These are phyloP conservation scores for Candida adriatica DNA, from an alignment of 805 yeast genomes.

Conservation along the genomic window DNA sequence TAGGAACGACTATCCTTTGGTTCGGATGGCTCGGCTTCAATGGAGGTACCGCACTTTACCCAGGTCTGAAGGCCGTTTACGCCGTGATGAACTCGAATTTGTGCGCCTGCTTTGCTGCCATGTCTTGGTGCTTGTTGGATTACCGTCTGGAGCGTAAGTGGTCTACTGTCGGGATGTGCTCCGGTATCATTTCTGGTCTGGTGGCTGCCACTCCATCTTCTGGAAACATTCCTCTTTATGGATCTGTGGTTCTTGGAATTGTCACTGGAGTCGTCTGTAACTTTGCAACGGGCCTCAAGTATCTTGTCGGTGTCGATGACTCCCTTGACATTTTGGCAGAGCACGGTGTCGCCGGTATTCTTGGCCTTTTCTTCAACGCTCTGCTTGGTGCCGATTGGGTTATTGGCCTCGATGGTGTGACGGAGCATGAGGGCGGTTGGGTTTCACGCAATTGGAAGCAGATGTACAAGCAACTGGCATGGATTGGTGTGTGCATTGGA, in stretches of 20 bases:
- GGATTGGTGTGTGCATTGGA: constrained; percentile 65
- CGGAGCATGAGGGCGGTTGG: constrained; percentile 91
- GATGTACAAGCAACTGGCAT: constrained; percentile 84
- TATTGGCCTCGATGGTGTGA: constrained; percentile 82
- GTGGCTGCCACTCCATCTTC: constrained; percentile 97
- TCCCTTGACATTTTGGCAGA: constrained; percentile 95
- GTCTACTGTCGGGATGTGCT: constrained; percentile 92
- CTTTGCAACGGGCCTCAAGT: constrained; percentile 82
- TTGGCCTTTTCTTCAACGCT: constrained; percentile 86
- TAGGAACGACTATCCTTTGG: constrained; percentile 85
- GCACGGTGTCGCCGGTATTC: constrained; percentile 94
- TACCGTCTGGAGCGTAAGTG: constrained; percentile 82
- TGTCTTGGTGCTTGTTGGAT: constrained; percentile 89
- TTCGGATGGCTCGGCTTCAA: constrained; percentile 96
- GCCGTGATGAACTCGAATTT: constrained; percentile 90
- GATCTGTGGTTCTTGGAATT: constrained; percentile 78
- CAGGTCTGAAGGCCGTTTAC: constrained; percentile 76
- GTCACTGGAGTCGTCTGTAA: constrained; percentile 81
- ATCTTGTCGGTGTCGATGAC: constrained; percentile 77
- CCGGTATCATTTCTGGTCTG: constrained; percentile 91
- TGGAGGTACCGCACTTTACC: constrained; percentile 81
- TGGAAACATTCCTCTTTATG: constrained; percentile 89
- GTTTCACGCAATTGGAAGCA: constrained; percentile 85
- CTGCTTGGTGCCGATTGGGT: constrained; percentile 83
- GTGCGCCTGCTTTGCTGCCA: constrained; percentile 84